Evolutionary conservation across 129 eudicot species (phyloP).

Genomic region (Scalesia atractyloides): DNA sequence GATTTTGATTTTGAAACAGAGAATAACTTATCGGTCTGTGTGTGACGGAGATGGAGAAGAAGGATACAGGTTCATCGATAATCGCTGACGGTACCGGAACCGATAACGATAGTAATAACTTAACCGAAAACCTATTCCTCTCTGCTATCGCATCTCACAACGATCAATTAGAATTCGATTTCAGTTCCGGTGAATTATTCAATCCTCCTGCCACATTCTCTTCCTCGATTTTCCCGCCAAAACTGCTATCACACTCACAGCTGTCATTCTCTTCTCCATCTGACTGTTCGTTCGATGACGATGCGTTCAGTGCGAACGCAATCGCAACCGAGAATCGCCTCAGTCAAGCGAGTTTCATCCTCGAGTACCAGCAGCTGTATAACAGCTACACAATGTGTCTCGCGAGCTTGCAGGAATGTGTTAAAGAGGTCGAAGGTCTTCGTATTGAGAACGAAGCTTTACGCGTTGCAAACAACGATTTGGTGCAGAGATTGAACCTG

Average conservation of each 20-base stretch:
- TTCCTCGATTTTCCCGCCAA: conserved; percentile 50
- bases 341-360: conserved; percentile 59
- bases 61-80: conserved; percentile 33
- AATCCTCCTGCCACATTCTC: conserved; percentile 41
- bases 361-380: conserved; percentile 68
- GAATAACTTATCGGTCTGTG: conserved; percentile 20
- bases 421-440: conserved; percentile 58
- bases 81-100: conserved; percentile 8
- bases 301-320: conserved; percentile 34
- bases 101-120: conserved; percentile 20
- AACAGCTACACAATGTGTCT: conserved; percentile 55
- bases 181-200: conserved; percentile 41
- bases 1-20: conserved; percentile 1
- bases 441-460: conserved; percentile 60
- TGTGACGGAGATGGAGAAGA: conserved; percentile 52
- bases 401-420: conserved; percentile 56
- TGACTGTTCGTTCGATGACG: conserved; percentile 52
- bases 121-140: conserved; percentile 38
- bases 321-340: conserved; percentile 47
- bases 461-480: conserved; percentile 56
- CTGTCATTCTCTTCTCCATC: conserved; percentile 49
- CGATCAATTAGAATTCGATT: conserved; percentile 34
- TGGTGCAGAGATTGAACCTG: conserved; percentile 43
- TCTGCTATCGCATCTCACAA: conserved; percentile 42
- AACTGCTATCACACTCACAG: conserved; percentile 36